Conservation (phyloP, 163 green algal genomes). For the Chloromonas sp. region DNA sequence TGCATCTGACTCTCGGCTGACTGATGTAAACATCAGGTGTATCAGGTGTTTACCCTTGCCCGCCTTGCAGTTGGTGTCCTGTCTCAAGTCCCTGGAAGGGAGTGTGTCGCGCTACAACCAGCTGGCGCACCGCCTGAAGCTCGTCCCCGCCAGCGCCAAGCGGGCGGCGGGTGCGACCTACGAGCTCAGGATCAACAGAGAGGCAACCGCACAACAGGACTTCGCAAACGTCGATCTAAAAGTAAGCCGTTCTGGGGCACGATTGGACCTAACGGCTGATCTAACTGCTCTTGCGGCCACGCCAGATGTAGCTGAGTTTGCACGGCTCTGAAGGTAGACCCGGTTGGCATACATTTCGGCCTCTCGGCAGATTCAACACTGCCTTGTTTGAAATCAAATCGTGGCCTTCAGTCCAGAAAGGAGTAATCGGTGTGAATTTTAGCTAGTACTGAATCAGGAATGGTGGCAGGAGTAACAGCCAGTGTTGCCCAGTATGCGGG, state of each 20-base stretch:
- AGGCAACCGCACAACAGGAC: conserved; percentile 19
- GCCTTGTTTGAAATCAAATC: too few species aligned
- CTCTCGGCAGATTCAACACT: too few species aligned
- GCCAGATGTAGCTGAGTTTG: too few species aligned
- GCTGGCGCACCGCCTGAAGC: conserved; percentile 62
- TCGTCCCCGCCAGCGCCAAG: conserved; percentile 79
- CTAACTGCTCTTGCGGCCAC: too few species aligned
- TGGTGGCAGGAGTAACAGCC: too few species aligned
- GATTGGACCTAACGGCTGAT: not conserved
- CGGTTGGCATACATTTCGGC: too few species aligned
- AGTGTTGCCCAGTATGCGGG: too few species aligned
- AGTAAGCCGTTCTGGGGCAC: conserved; percentile 5
- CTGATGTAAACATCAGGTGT: not conserved
- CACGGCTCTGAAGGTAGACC: too few species aligned
- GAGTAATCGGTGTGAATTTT: too few species aligned
- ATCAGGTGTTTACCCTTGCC: not conserved
- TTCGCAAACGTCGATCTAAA: conserved; percentile 37
- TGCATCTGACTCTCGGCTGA: not conserved
- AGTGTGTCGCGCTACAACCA: conserved; percentile 60
- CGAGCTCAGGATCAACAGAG: conserved; percentile 63
- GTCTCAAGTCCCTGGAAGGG: conserved; percentile 61
- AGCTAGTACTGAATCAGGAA: too few species aligned
- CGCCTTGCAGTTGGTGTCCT: conserved; percentile 7
- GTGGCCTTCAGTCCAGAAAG: too few species aligned
- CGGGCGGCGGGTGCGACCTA: conserved; percentile 68